These are phyloP conservation scores for Cyberlindnera suaveolens DNA, from an alignment of 805 yeast genomes.

Conservation along the genomic window DNA sequence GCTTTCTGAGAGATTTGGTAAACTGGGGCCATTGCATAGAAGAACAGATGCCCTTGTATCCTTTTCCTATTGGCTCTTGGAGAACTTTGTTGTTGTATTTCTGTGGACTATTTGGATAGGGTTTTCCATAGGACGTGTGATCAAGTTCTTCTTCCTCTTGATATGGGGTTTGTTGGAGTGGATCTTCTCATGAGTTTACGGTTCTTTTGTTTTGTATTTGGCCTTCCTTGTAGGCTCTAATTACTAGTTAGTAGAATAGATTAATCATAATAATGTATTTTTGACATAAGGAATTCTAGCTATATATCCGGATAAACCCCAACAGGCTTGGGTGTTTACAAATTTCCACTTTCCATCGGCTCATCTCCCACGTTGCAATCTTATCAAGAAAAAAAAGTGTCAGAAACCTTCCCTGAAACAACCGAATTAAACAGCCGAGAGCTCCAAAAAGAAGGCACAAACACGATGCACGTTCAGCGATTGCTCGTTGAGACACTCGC, in stretches of 20 bases:
- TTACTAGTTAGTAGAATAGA: too few species aligned
- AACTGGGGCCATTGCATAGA: slow-evolving; percentile 28
- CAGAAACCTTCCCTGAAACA: too few species aligned
- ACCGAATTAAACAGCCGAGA: too few species aligned
- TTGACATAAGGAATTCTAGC: too few species aligned
- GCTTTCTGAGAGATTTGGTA: slow-evolving; percentile 42
- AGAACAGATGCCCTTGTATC: slow-evolving; percentile 31
- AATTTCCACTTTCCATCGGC: too few species aligned
- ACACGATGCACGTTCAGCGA: slow-evolving; percentile 14
- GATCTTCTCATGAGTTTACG: slow-evolving; percentile 6
- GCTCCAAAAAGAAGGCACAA: background rate
- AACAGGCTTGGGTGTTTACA: too few species aligned
- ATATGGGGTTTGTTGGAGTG: slow-evolving; percentile 13
- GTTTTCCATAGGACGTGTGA: slow-evolving; percentile 39
- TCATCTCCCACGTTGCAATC: too few species aligned
- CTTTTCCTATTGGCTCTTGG: slow-evolving; percentile 39
- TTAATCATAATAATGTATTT: too few species aligned
- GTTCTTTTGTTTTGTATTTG: too few species aligned
- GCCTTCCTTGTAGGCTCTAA: too few species aligned
- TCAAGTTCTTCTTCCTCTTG: slow-evolving; percentile 15
- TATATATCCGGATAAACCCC: too few species aligned
- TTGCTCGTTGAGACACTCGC: slow-evolving; percentile 14
- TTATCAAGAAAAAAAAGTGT: too few species aligned
- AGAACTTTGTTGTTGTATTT: slow-evolving; percentile 44
- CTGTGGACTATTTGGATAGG: slow-evolving; percentile 53